phyloP scores from a whole-genome alignment of 805 yeast genomes.

The Wickerhamomyces queroliae region DNA sequence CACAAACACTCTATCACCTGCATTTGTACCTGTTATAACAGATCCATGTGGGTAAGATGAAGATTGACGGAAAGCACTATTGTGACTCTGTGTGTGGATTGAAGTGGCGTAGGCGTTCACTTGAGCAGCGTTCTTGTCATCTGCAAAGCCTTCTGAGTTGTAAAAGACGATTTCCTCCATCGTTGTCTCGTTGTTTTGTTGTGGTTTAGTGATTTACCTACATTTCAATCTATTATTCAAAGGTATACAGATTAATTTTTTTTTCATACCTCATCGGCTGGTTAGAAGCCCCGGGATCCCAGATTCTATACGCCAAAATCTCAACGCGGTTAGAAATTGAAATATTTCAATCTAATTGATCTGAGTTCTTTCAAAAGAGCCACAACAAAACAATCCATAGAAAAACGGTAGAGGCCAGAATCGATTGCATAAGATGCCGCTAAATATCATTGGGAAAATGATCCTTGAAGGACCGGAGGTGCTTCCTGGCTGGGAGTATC shows the following conservation, averaged over 20 bases:
- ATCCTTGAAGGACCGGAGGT: slow-evolving; percentile 65
- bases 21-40: slow-evolving; percentile 37
- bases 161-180: slow-evolving; percentile 51
- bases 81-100: slow-evolving; percentile 36
- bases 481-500: slow-evolving; percentile 67
- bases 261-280: neutral
- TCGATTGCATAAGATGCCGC: slow-evolving; percentile 53
- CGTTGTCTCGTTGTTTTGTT: neutral
- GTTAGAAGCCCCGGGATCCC: neutral
- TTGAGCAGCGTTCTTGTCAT: slow-evolving; percentile 39
- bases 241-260: neutral
- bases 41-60: slow-evolving; percentile 44
- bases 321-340: too few species aligned
- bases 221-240: neutral
- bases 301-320: too few species aligned
- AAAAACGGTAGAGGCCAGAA: neutral
- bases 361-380: too few species aligned
- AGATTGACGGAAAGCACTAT: slow-evolving; percentile 40
- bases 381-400: too few species aligned
- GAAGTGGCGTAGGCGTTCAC: slow-evolving; percentile 36
- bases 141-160: slow-evolving; percentile 36
- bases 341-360: too few species aligned
- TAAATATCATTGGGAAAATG: slow-evolving; percentile 70
- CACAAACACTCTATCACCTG: slow-evolving; percentile 38
- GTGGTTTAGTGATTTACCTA: neutral